Base-by-base conservation (phyloP, 345 rosid species). In the Gossypium longicalyx region DNA sequence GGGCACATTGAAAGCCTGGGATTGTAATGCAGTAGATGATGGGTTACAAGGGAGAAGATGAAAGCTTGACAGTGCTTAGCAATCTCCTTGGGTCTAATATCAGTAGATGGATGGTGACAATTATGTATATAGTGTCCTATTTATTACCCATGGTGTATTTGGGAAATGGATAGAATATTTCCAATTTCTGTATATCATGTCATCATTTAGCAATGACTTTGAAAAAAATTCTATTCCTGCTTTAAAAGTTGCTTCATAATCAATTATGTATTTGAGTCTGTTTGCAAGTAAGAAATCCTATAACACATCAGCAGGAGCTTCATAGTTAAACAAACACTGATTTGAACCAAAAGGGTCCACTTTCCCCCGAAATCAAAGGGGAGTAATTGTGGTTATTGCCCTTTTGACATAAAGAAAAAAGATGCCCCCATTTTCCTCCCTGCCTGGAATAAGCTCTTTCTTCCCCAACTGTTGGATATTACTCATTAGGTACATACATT, bases 1-100 rank as follows among this genome's bases (percentile, higher is more conserved):
- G 93, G 92, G 89, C 87, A 19, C 79, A 74, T 23, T 29, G 11
- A 41, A 48, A 47, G 53, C 45, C 49, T 22, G 57, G 56, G 41
- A 8, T 7, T 62, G 29, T 4, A 19, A 38, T 20, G 83, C 83
- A 61, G 82, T 61, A 67, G 81, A 69, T 45, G 61, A 51, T 17
- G 38, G 38, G 6, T 45, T 29, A 49, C 44, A 34, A 72, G 57
- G 41, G 75, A 44, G 54, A 47, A 2, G 67, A 61, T 56, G 75
- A 72, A 56, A 44, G 72, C 78, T 16, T 25, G 9, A 3, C 53
- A 29, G 45, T 58, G 34, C 20, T 67, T 10, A 68, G 12, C 2
- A 45, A 68, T 70, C 12, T 6, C 70, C 61, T 19, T 12, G 38
- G 58, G 56, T 63, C 67, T 43, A 54, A 73, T 34, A 34, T 34